phyloP scores from a whole-genome alignment of 2,329 filamentous ascomycete genomes.

The Apiospora phragmitis region DNA sequence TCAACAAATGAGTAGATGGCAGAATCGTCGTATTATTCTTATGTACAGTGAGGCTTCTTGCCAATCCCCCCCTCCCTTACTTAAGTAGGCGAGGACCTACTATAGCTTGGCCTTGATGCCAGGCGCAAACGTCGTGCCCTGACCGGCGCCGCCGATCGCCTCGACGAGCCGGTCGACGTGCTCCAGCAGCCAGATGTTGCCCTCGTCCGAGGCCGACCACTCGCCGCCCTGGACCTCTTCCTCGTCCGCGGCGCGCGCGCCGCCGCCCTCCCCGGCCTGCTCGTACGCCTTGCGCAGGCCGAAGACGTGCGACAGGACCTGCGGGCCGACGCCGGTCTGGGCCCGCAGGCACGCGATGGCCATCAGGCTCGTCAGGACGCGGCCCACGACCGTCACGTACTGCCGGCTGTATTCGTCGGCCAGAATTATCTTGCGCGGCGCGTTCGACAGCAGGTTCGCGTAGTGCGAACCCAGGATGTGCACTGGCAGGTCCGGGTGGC shows the following conservation, averaged over 20 bases:
- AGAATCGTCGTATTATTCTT: not conserved
- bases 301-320: slow-evolving; percentile 80
- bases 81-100: not conserved
- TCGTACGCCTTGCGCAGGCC: slow-evolving; percentile 75
- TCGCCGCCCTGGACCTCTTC: slow-evolving; percentile 49
- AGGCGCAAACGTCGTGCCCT: slow-evolving; percentile 57
- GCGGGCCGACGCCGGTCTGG: slow-evolving; percentile 80
- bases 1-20: not conserved
- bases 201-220: slow-evolving; percentile 67
- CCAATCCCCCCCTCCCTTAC: no score
- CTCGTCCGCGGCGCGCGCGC: slow-evolving; percentile 46
- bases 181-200: slow-evolving; percentile 62
- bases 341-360: slow-evolving; percentile 74
- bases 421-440: slow-evolving; percentile 40
- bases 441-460: slow-evolving; percentile 71
- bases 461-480: slow-evolving; percentile 78
- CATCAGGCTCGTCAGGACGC: slow-evolving; percentile 71
- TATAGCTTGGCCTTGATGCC: slow-evolving; percentile 45
- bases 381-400: slow-evolving; percentile 55
- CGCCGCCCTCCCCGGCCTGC: slow-evolving; percentile 58
- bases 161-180: slow-evolving; percentile 61
- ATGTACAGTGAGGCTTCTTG: no score
- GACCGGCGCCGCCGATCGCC: slow-evolving; percentile 36
- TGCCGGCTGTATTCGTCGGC: not conserved
- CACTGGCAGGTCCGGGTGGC: slow-evolving; percentile 80